Evolutionary conservation across 2,329 filamentous ascomycete species (phyloP).

Genomic region (Cladosporium colombiae): DNA sequence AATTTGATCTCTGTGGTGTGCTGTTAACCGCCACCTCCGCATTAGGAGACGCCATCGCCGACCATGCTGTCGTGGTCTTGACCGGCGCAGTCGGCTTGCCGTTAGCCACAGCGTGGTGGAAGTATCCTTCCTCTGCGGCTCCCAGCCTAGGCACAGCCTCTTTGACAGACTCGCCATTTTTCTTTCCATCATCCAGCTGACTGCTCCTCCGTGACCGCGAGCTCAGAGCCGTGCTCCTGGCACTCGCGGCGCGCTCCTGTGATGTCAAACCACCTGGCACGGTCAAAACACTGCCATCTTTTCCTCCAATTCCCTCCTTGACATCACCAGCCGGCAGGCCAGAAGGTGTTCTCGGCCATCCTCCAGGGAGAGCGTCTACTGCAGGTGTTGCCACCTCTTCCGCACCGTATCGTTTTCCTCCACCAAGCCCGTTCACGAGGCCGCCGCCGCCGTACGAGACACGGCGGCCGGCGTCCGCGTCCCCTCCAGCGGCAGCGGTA

Average conservation of each 20-base stretch:
- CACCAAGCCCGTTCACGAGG: conserved; percentile 10
- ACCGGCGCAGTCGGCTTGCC: conserved; percentile 39
- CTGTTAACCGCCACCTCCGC: conserved; percentile 23
- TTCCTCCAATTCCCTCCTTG: conserved; percentile 38
- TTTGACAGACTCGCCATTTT: conserved; percentile 32
- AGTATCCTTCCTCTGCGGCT: conserved; percentile 49
- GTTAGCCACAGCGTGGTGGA: conserved; percentile 41
- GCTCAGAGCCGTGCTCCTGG: conserved; percentile 41
- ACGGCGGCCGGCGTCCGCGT: conserved; percentile 21
- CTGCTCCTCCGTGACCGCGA: conserved; percentile 33
- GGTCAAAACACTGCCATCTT: conserved; percentile 33
- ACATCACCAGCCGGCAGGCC: conserved; percentile 43
- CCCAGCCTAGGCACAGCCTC: conserved; percentile 30
- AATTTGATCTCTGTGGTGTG: conserved; percentile 25
- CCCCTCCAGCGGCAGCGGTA: conserved; percentile 47
- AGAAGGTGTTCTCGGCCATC: conserved; percentile 37
- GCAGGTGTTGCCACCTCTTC: conserved; percentile 25
- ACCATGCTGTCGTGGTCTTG: conserved; percentile 32
- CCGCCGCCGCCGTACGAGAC: conserved; percentile 19
- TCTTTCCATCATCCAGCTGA: conserved; percentile 33
- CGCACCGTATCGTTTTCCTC: conserved; percentile 14
- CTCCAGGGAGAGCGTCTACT: conserved; percentile 30
- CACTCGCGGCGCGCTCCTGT: conserved; percentile 31
- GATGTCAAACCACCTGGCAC: conserved; percentile 28
- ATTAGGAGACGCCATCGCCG: conserved; percentile 21